Percentiles rank a stretch among this genome's conserved stretches.
Conservation (phyloP, 164 flowering plant species). For the Dillenia suffruticosa region DNA sequence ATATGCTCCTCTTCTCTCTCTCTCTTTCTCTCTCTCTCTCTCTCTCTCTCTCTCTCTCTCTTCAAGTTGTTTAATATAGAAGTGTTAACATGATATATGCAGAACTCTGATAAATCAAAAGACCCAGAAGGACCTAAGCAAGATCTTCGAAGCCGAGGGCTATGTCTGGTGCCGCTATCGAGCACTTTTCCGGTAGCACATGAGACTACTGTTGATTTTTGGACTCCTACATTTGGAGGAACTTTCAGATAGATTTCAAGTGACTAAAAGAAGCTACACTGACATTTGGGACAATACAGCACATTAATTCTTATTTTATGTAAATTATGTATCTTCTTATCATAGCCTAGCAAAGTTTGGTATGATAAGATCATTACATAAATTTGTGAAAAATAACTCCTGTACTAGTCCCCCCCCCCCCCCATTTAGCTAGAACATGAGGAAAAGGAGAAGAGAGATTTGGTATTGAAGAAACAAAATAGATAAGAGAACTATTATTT, state of each 20-base stretch:
- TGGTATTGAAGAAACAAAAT: no score
- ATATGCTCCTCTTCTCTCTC: no score
- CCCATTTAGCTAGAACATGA: neutral
- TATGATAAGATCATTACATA: conserved; percentile 12
- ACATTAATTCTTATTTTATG: no score
- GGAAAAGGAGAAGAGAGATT: neutral
- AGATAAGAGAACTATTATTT: no score
- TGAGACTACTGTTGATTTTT: conserved; percentile 63
- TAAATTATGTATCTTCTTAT: neutral
- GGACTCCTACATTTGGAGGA: conserved; percentile 77
- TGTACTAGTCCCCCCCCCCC: conserved; percentile 1
- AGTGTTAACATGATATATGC: conserved; percentile 2
- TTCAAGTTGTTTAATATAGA: no score
- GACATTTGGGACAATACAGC: no score
- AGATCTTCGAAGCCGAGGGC: conserved; percentile 66
- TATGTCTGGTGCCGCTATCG: conserved; percentile 70
- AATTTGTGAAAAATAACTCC: conserved; percentile 1
- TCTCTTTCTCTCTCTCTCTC: no score
- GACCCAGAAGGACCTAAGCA: conserved; percentile 44
- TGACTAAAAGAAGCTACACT: neutral
- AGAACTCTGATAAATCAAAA: conserved; percentile 42
- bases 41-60: no score
- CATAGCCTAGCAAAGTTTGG: conserved; percentile 36
- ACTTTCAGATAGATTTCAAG: conserved; percentile 41
- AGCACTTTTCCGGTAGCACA: conserved; percentile 58